A percentile compares a stretch with the other conserved stretches of the same genome.
phyloP scores from a whole-genome alignment of 1,284 basidiomycete species.

The Fomitopsis palustris region DNA sequence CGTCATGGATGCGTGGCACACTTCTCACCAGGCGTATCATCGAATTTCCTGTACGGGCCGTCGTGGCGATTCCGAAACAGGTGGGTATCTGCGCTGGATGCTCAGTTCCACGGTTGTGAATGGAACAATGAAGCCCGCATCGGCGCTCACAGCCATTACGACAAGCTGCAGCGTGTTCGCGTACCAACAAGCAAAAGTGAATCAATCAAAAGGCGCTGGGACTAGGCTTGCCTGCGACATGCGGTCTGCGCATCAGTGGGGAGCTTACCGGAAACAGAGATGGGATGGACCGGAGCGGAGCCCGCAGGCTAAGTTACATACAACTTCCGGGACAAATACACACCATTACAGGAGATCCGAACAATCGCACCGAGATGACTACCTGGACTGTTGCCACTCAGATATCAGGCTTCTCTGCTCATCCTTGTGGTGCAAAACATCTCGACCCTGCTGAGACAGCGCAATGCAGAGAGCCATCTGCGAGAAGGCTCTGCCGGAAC shows the following conservation, averaged over 20 bases:
- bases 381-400: neutral
- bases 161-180: neutral
- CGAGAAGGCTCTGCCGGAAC: conserved; percentile 1
- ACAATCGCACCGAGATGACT: neutral
- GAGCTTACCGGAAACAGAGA: neutral
- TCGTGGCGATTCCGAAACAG: neutral
- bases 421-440: neutral
- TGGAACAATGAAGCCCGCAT: neutral
- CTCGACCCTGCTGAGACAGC: neutral
- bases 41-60: neutral
- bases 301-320: neutral
- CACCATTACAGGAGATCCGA: neutral
- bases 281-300: neutral
- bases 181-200: neutral
- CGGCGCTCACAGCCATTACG: neutral
- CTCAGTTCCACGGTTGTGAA: neutral
- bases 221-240: neutral
- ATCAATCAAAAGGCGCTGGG: neutral
- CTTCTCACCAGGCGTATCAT: neutral
- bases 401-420: neutral
- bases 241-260: neutral
- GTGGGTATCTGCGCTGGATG: neutral
- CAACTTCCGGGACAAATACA: neutral
- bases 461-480: neutral
- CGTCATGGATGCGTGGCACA: neutral